phyloP scores from a whole-genome alignment of 768 basidiomycete genomes.

The Cystobasidium onofrii region DNA sequence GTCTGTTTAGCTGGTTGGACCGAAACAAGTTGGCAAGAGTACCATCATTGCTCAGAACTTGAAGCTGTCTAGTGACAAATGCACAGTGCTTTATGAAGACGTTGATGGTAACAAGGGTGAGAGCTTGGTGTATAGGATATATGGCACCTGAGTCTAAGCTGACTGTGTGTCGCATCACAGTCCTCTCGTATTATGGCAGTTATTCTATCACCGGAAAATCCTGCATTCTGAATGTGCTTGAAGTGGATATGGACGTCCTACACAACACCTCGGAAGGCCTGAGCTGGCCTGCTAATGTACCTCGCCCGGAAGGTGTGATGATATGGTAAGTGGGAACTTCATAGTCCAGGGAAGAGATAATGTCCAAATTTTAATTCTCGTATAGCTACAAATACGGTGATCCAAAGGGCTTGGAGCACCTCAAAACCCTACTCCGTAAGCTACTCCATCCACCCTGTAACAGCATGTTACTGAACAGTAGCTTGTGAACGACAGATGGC shows the following conservation, averaged over 20 bases:
- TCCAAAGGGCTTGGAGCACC: constrained; percentile 28
- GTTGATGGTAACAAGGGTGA: constrained; percentile 40
- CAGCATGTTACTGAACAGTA: too few relatives aligned
- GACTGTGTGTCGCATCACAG: constrained; percentile 9
- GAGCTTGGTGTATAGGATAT: neutral
- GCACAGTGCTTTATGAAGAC: constrained; percentile 30
- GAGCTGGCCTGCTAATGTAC: constrained; percentile 54
- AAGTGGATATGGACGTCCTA: constrained; percentile 39
- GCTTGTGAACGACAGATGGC: too few relatives aligned
- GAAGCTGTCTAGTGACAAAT: constrained; percentile 43
- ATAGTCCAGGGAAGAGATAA: neutral
- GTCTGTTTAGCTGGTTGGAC: constrained; percentile 57
- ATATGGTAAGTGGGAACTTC: constrained; percentile 53
- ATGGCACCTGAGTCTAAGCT: neutral
- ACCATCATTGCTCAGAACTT: constrained; percentile 70
- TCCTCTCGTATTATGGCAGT: constrained; percentile 28
- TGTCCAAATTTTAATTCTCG: neutral
- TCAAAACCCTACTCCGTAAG: constrained; percentile 32
- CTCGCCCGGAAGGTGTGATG: constrained; percentile 65
- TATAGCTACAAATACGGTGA: constrained; percentile 39
- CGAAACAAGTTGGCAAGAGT: constrained; percentile 72
- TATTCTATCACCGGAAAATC: constrained; percentile 43
- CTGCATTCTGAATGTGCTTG: constrained; percentile 44
- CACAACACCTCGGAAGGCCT: constrained; percentile 33
- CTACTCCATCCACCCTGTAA: neutral